These are phyloP conservation scores for Echium plantagineum DNA, from an alignment of 257 asterid genomes.

Conservation along the genomic window DNA sequence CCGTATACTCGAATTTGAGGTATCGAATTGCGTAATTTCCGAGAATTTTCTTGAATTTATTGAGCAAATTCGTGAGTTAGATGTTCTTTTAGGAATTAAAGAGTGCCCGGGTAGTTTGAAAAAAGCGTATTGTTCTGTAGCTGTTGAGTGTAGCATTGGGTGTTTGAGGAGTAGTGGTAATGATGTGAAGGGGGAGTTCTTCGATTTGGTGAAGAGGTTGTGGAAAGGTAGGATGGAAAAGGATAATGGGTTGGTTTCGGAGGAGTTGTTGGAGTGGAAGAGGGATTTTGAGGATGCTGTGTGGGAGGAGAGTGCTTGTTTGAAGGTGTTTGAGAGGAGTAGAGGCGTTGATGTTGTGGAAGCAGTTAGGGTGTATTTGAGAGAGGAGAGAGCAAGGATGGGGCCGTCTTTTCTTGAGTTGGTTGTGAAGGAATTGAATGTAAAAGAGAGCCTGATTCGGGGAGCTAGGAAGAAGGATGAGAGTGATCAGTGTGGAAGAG, in stretches of 20 bases:
- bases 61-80: constrained; percentile 34
- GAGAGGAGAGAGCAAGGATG: constrained; percentile 44
- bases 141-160: constrained; percentile 53
- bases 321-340: constrained; percentile 31
- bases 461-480: constrained; percentile 3
- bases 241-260: constrained; percentile 46
- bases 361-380: constrained; percentile 34
- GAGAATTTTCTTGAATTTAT: constrained; percentile 38
- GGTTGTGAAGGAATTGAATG: constrained; percentile 25
- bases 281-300: constrained; percentile 58
- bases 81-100: constrained; percentile 12
- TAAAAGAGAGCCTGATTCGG: constrained; percentile 19
- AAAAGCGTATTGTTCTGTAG: constrained; percentile 59
- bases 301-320: constrained; percentile 31
- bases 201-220: constrained; percentile 41
- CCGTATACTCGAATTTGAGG: constrained; percentile 32
- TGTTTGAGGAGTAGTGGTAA: constrained; percentile 8
- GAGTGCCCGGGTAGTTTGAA: constrained; percentile 10
- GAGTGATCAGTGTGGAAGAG: constrained; percentile 6
- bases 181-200: constrained; percentile 19
- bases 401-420: constrained; percentile 71
- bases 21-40: constrained; percentile 19
- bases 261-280: constrained; percentile 48
- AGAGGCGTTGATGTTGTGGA: constrained; percentile 30
- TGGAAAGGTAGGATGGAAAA: constrained; percentile 46